Evolutionary conservation across 129 eudicot genomes (phyloP).

Genomic region (Flaveria linearis): DNA sequence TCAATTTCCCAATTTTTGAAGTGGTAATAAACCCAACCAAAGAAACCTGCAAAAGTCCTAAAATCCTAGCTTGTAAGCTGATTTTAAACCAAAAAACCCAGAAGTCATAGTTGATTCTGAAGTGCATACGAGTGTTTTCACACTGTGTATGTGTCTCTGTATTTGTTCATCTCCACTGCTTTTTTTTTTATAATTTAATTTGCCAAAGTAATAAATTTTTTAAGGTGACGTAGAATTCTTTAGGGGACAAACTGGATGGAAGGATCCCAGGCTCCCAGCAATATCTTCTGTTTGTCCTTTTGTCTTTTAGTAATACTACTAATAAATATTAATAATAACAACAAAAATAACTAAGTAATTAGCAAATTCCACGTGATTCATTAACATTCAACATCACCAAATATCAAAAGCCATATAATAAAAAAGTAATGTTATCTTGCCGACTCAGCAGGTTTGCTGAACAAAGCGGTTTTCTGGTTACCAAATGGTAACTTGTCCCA

Average conservation of each 20-base stretch:
- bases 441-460: background rate
- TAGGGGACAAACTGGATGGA: background rate
- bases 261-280: background rate
- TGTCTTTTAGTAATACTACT: background rate
- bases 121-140: background rate
- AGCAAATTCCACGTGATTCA: background rate
- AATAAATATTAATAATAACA: background rate
- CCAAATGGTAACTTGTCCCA: background rate
- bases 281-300: background rate
- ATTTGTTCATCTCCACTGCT: background rate
- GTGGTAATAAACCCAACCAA: background rate
- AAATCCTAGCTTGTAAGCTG: background rate
- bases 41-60: background rate
- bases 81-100: background rate
- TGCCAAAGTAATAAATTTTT: background rate
- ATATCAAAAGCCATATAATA: background rate
- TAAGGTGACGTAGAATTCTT: background rate
- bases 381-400: background rate
- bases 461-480: background rate
- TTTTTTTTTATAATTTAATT: background rate
- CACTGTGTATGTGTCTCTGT: background rate
- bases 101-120: background rate
- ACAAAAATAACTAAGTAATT: background rate
- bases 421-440: background rate
- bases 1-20: background rate